Evolutionary conservation across 2,329 filamentous ascomycete species (phyloP).

Genomic region (Sclerotinia subarctica): DNA sequence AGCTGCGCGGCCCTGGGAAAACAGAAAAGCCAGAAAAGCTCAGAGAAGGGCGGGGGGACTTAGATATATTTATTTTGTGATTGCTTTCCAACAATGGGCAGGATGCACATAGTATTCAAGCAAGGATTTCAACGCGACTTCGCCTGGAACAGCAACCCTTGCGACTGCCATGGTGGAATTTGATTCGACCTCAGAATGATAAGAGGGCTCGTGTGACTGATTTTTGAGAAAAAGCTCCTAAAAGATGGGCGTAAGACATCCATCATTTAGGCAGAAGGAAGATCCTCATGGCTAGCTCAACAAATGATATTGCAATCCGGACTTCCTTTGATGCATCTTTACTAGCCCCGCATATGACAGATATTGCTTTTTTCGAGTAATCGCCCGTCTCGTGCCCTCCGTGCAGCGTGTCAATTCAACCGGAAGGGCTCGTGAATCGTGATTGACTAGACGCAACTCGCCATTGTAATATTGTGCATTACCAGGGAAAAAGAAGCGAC

Average conservation of each 20-base stretch:
- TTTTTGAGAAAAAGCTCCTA: not conserved
- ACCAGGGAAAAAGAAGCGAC: not conserved
- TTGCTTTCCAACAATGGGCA: conserved; percentile 2
- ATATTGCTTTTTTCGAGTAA: conserved; percentile 2
- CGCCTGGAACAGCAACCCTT: conserved; percentile 6
- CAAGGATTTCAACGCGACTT: conserved; percentile 7
- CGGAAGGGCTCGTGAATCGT: not conserved
- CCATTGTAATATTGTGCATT: not conserved
- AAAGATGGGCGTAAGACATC: conserved; percentile 5
- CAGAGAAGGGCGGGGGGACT: not conserved
- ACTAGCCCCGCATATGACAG: not conserved
- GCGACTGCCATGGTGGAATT: not conserved
- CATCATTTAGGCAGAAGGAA: conserved; percentile 2
- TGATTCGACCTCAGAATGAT: conserved; percentile 7
- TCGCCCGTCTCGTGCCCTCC: not conserved
- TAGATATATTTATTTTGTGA: conserved; percentile 9
- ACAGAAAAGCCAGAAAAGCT: not conserved
- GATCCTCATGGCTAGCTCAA: not conserved
- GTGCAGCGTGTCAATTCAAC: not conserved
- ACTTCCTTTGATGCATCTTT: not conserved
- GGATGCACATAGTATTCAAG: conserved; percentile 5
- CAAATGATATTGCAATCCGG: not conserved
- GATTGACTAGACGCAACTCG: not conserved
- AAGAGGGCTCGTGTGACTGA: conserved; percentile 7
- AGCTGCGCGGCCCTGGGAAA: not conserved